Percentiles rank a stretch among this genome's conserved stretches.
Evolutionary conservation across 2,329 filamentous ascomycete species (phyloP).

Genomic region (Xylariaceae sp.): DNA sequence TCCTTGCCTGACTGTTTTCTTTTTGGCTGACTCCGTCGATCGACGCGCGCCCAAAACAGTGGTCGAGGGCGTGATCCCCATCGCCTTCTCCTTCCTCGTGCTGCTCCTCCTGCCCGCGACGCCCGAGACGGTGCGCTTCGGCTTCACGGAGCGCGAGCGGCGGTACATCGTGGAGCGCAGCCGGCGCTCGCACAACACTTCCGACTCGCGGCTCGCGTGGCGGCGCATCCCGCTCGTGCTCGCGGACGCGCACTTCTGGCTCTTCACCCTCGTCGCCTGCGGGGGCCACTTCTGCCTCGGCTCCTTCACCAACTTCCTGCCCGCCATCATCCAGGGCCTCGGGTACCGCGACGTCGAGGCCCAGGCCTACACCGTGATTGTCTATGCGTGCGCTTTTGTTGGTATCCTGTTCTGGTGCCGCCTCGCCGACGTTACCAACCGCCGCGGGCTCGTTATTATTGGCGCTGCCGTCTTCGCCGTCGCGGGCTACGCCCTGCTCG

Average conservation of each 20-base stretch:
- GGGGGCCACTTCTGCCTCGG: slow-evolving; percentile 15
- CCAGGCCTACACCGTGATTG: slow-evolving; percentile 18
- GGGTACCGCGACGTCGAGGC: slow-evolving; percentile 13
- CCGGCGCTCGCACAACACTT: slow-evolving; percentile 14
- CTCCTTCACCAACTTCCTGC: slow-evolving; percentile 17
- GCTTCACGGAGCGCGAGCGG: slow-evolving; percentile 15
- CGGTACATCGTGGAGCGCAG: slow-evolving; percentile 11
- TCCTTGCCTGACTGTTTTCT: no score
- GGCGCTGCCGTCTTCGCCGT: slow-evolving; percentile 8
- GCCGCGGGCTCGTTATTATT: slow-evolving; percentile 10
- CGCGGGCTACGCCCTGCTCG: slow-evolving; percentile 14
- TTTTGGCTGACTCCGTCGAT: no score
- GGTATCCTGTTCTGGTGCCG: slow-evolving; percentile 15
- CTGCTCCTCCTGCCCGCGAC: slow-evolving; percentile 12
- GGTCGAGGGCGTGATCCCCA: slow-evolving; percentile 15
- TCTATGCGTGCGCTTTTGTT: slow-evolving; percentile 17
- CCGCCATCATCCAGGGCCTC: slow-evolving; percentile 14
- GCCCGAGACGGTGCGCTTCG: slow-evolving; percentile 9
- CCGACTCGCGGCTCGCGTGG: slow-evolving; percentile 7
- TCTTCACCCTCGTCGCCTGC: slow-evolving; percentile 14
- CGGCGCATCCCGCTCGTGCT: slow-evolving; percentile 13
- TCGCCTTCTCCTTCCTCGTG: slow-evolving; percentile 14
- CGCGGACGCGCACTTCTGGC: slow-evolving; percentile 18
- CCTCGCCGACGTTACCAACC: slow-evolving; percentile 15
- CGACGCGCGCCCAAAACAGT: no score